These are phyloP conservation scores for Claviceps cyperi DNA, from an alignment of 2,329 filamentous ascomycete species.

Conservation along the genomic window DNA sequence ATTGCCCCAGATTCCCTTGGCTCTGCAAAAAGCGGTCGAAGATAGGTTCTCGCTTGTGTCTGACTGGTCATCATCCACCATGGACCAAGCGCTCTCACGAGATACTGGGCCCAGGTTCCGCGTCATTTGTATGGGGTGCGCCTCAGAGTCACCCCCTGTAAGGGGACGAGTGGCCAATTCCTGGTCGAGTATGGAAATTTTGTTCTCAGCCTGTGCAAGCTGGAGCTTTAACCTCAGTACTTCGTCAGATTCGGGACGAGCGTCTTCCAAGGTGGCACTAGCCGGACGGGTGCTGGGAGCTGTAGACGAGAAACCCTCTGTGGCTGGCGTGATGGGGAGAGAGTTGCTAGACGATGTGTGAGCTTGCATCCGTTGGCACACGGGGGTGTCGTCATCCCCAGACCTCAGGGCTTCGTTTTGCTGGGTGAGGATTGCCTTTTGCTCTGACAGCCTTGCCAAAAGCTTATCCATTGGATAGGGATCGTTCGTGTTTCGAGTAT, in stretches of 20 bases:
- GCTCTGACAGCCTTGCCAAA: slow-evolving; percentile 59
- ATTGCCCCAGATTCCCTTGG: slow-evolving; percentile 42
- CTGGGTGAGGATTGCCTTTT: slow-evolving; percentile 44
- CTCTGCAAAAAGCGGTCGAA: slow-evolving; percentile 34
- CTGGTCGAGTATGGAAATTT: slow-evolving; percentile 57
- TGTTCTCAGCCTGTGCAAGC: slow-evolving; percentile 54
- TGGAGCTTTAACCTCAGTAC: slow-evolving; percentile 55
- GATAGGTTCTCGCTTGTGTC: slow-evolving; percentile 42
- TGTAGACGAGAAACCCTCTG: slow-evolving; percentile 35
- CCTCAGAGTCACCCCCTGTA: slow-evolving; percentile 33
- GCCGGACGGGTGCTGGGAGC: slow-evolving; percentile 37
- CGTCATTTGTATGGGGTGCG: slow-evolving; percentile 8
- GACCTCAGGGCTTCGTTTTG: slow-evolving; percentile 40
- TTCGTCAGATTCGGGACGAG: slow-evolving; percentile 35
- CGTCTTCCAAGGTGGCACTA: slow-evolving; percentile 33
- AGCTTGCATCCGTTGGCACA: slow-evolving; percentile 23
- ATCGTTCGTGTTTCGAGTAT: slow-evolving; percentile 18
- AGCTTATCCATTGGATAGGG: slow-evolving; percentile 54
- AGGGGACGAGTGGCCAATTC: slow-evolving; percentile 50
- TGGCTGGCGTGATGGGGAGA: slow-evolving; percentile 47
- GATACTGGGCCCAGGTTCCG: slow-evolving; percentile 10
- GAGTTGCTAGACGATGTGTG: slow-evolving; percentile 42
- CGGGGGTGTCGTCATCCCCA: slow-evolving; percentile 19
- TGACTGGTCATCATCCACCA: slow-evolving; percentile 39
- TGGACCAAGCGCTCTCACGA: slow-evolving; percentile 36